Base-by-base conservation (phyloP, 441 rosid genomes). In the Syzygium malaccense region DNA sequence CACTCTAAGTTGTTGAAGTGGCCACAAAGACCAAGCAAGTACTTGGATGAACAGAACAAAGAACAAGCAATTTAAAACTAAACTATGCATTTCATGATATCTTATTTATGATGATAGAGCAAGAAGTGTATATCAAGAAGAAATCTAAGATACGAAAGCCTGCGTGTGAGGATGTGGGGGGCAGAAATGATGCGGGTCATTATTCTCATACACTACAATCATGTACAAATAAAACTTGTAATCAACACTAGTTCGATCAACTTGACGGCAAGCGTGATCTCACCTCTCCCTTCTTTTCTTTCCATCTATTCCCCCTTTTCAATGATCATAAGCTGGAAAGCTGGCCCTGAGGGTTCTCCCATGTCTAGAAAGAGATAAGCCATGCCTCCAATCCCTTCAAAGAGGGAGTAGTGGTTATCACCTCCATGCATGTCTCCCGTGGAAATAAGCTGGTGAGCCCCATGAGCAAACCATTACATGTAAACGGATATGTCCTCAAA, bases 321-420 rank as follows among this genome's bases (percentile, higher is more conserved):
- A 95, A 48, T 94, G 92, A 87, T 95, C 94, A 89, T 93, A 95
- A 66, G 94, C 95, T 88, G 98, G 98, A 90, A 96, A 97, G 90
- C 91, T 92, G 78, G 97, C 94, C 60, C 86, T 26, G 92, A 88
- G 8, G 97, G 98, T 19, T 94, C 92, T 8, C 78, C 87, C 95
- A 95, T 93, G 92, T 94, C 98, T 64, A 96, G 91, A 89, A 95
- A 94, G 90, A 95, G 95, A 92, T 90, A 91, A 2, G 97, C 94
- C 97, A 96, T 93, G 55, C 98, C 96, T 91, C 97, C 97, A 20
- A 90, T 83, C 55, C 99, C 98, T 95, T 96, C 97, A 88, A 95
- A 96, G 88, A 96, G 89, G 5, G 96, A 95, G 88, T 88, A 92
- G 8, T 93, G 96, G 7, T 92, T 90, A 88, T 95, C 98, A 14